These are phyloP conservation scores for Diaporthe sp. DNA, from an alignment of 2,329 filamentous ascomycete genomes.

Conservation along the genomic window DNA sequence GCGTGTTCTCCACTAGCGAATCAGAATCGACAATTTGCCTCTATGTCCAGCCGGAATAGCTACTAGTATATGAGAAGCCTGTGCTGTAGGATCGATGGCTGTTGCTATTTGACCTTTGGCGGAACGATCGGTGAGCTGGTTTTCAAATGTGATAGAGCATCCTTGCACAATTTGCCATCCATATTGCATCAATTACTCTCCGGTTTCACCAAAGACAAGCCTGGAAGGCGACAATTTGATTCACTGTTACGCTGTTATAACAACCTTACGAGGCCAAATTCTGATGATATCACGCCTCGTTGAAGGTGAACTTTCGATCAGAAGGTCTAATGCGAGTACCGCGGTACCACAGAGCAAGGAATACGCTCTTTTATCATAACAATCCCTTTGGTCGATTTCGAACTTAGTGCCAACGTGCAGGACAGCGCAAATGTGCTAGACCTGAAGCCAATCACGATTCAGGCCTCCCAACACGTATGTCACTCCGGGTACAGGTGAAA, in stretches of 20 bases:
- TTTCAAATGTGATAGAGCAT: neutral
- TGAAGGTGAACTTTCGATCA: neutral
- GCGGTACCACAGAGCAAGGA: neutral
- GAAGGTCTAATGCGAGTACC: neutral
- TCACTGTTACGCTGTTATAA: neutral
- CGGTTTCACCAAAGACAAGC: too few relatives aligned
- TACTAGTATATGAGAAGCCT: too few relatives aligned
- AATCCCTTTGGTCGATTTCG: neutral
- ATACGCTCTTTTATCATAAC: neutral
- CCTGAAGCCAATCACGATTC: neutral
- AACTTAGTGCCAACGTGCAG: neutral
- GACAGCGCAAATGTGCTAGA: neutral
- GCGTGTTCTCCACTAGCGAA: neutral
- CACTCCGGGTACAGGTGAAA: too few relatives aligned
- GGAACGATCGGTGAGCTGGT: neutral
- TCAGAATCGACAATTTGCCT: neutral
- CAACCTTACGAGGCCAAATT: neutral
- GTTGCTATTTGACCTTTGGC: constrained; percentile 1
- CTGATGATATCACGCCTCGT: neutral
- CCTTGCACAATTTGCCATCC: too few relatives aligned
- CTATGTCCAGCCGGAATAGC: neutral
- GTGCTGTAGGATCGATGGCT: neutral
- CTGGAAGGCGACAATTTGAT: neutral
- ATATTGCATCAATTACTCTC: too few relatives aligned
- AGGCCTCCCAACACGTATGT: neutral